Base-by-base conservation (phyloP, 2,329 filamentous ascomycete genomes). In the Elsinoe ampelina region DNA sequence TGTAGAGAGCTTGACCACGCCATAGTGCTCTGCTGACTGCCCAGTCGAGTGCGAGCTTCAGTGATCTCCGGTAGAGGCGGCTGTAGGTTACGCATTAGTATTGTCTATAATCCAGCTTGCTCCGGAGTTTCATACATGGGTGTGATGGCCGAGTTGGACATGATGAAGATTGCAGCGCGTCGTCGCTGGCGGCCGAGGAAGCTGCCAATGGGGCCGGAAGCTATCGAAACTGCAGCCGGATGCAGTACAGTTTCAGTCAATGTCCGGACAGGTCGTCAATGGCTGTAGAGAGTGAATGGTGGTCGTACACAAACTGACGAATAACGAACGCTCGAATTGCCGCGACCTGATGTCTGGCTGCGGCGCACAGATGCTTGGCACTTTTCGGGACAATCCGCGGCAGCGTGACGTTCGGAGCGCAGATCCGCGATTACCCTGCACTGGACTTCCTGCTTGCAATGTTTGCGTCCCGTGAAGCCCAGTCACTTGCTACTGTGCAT, bases 21-120 rank as follows among this genome's bases (percentile, higher is more conserved):
- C 93, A 98, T 60, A 96, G 75, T 67, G 92, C 83, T 64, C 93
- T 83, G 71, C 96, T 88, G 61, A 97, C 90, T 58, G 89, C 83
- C 93, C 93, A 98, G 77, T 96, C 90, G 63, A 97, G 83, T 41
- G 93, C 81, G 62, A 96, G 84, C 80, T 96, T 96, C 69, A 98
- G 74, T 22, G 90, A 90, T 65, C 90, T 89, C 69, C 92, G 86
- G 74, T 98, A 98, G 60, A 98, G 85, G 61, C 77, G 78, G 64
- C 83, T 84, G 68, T 51, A 59, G 58, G 15, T 35, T 3, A 3
- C 13, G 3, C n/a, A 19, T 57, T 22, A 57, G 55, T 26, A 22
- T n/a, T n/a, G n/a, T n/a, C 12, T 7, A n/a, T 32, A 10, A 1
- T 43, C 12, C 2, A 19, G 12, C 8, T n/a, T 17, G 19, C 11